These are phyloP conservation scores for Strigomonas culicis DNA, from an alignment of 208 protist genomes.

Conservation along the genomic window DNA sequence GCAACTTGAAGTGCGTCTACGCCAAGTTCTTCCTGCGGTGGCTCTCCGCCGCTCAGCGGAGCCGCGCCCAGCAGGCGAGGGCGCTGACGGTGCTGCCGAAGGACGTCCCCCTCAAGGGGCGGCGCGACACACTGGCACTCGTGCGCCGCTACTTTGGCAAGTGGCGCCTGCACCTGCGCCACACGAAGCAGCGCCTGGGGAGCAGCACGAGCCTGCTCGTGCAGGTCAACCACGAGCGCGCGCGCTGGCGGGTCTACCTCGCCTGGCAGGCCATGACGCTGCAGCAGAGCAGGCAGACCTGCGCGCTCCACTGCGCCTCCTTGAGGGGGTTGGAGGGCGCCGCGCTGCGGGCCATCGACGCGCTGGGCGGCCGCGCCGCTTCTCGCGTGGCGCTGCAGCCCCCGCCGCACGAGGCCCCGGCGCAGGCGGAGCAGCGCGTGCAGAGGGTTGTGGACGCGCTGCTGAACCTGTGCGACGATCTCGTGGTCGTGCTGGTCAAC, in stretches of 20 bases:
- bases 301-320: background rate
- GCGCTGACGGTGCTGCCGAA: conserved; percentile 18
- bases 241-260: conserved; percentile 19
- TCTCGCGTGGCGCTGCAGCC: conserved; percentile 9
- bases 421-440: conserved; percentile 14
- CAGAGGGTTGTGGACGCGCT: conserved; percentile 17
- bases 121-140: conserved; percentile 49
- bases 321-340: conserved; percentile 26
- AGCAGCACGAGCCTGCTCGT: conserved; percentile 42
- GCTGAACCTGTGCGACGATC: conserved; percentile 36
- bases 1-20: conserved; percentile 33
- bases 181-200: conserved; percentile 37
- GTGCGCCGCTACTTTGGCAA: conserved; percentile 54
- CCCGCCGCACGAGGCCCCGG: conserved; percentile 14
- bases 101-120: conserved; percentile 52
- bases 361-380: conserved; percentile 32
- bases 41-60: conserved; percentile 40
- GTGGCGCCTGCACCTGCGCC: conserved; percentile 46
- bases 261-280: conserved; percentile 16
- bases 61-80: conserved; percentile 15
- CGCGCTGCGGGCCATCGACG: conserved; percentile 32
- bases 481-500: conserved; percentile 39
- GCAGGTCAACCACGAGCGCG: conserved; percentile 33
- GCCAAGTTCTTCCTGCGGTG: conserved; percentile 56
- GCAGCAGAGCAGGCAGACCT: background rate